Percentiles rank a stretch among this genome's conserved stretches.
These are phyloP conservation scores for Rhodosporidiobolus sp. DNA, from an alignment of 768 basidiomycete species.

Conservation along the genomic window DNA sequence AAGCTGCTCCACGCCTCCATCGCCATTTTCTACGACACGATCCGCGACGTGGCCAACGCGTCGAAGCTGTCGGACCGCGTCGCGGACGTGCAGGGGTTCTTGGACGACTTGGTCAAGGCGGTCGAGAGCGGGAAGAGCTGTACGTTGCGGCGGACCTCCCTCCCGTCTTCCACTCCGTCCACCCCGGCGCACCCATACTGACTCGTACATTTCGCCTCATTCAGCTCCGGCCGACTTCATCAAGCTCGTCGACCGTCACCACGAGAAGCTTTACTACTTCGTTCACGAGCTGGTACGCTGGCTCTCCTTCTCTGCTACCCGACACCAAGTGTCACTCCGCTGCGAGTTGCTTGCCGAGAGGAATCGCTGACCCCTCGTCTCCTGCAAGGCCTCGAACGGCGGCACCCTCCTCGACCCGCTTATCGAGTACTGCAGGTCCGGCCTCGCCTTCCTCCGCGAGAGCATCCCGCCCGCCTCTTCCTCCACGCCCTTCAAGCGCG, in stretches of 20 bases:
- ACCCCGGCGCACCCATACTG: neutral
- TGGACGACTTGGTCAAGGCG: conserved; percentile 29
- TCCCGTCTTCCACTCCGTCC: too few species aligned
- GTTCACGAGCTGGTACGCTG: conserved; percentile 31
- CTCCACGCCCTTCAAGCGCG: conserved; percentile 2
- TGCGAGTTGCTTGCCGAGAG: too few species aligned
- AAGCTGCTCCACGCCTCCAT: conserved; percentile 24
- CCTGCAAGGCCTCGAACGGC: conserved; percentile 9
- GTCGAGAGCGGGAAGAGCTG: conserved; percentile 6
- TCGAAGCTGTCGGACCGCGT: conserved; percentile 27
- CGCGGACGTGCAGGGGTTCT: conserved; percentile 34
- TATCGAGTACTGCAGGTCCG: conserved; percentile 23
- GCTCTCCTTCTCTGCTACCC: too few species aligned
- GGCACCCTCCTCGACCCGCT: conserved; percentile 27
- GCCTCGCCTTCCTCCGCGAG: conserved; percentile 23
- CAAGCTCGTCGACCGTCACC: conserved; percentile 30
- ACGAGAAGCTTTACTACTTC: conserved; percentile 36
- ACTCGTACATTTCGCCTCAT: neutral
- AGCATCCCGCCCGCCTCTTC: conserved; percentile 18
- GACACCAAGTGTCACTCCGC: too few species aligned
- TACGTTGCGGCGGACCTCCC: neutral
- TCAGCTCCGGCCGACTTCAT: conserved; percentile 32
- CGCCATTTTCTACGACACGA: conserved; percentile 35
- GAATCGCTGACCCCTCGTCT: neutral
- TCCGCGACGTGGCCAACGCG: conserved; percentile 36